Evolutionary conservation across 208 protist species (phyloP).

Genomic region (Leishmania martiniquensis): DNA sequence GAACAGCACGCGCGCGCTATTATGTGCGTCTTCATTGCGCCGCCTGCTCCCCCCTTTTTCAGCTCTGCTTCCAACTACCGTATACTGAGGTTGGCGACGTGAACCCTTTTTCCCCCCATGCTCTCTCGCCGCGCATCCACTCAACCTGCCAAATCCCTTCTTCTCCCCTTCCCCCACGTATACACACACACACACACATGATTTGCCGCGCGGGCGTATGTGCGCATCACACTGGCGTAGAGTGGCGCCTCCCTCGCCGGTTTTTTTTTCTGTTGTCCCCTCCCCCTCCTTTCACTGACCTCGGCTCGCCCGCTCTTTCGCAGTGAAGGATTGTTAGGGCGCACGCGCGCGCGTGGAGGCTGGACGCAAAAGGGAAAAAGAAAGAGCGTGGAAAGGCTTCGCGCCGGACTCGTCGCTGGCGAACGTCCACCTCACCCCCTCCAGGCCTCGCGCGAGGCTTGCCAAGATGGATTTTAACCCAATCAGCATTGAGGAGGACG

Average conservation of each 20-base stretch:
- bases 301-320: not conserved
- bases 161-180: not conserved
- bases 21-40: not conserved
- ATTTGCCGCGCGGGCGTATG: not conserved
- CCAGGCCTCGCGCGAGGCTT: not conserved
- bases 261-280: not conserved
- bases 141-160: not conserved
- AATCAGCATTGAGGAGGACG: conserved; percentile 68
- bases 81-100: not conserved
- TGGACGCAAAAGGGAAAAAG: too few species aligned
- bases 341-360: not conserved
- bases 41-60: not conserved
- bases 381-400: not conserved
- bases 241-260: not conserved
- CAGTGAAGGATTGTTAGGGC: not conserved
- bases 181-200: conserved; percentile 7
- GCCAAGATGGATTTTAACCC: conserved; percentile 66
- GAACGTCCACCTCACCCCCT: not conserved
- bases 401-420: not conserved
- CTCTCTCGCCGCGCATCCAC: not conserved
- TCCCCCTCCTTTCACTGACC: not conserved
- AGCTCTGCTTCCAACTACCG: not conserved
- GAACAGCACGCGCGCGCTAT: not conserved
- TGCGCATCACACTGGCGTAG: not conserved
- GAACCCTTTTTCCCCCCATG: not conserved